A percentile compares a stretch with the other conserved stretches of the same genome.
phyloP scores from a whole-genome alignment of 306 rosid species.

The Rosa lucieae region DNA sequence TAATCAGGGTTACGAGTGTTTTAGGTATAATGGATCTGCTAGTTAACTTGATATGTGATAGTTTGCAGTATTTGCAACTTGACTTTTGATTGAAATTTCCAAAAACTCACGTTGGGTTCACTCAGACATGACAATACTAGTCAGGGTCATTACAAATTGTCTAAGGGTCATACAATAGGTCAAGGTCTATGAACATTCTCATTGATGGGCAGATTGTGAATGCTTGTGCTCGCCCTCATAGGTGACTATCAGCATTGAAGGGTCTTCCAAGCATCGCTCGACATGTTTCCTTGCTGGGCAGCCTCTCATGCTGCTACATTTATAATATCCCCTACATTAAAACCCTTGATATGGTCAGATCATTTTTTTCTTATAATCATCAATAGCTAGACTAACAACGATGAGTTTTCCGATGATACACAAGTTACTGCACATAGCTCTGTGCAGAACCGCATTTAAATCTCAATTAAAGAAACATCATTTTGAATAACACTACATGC shows the following conservation, averaged over 20 bases:
- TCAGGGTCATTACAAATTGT: background rate
- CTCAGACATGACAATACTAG: background rate
- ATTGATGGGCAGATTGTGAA: conserved; percentile 31
- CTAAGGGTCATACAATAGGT: background rate
- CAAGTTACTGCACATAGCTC: background rate
- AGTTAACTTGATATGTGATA: background rate
- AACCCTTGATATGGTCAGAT: background rate
- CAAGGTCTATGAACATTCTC: background rate
- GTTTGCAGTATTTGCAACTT: background rate
- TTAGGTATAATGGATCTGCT: no score
- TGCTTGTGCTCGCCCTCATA: conserved; percentile 96
- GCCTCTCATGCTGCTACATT: conserved; percentile 99
- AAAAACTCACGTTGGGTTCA: background rate
- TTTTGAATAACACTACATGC: background rate
- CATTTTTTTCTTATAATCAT: no score
- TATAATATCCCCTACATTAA: conserved; percentile 81
- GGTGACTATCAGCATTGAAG: conserved; percentile 87
- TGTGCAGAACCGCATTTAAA: background rate
- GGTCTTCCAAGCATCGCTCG: conserved; percentile 84
- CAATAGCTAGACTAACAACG: background rate
- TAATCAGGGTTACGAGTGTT: background rate
- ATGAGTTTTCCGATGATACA: background rate
- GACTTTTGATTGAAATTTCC: background rate
- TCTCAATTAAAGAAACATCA: background rate
- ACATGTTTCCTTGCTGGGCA: conserved; percentile 99